Base-by-base conservation (phyloP, 2,329 filamentous ascomycete genomes). In the Zymoseptoria brevis region DNA sequence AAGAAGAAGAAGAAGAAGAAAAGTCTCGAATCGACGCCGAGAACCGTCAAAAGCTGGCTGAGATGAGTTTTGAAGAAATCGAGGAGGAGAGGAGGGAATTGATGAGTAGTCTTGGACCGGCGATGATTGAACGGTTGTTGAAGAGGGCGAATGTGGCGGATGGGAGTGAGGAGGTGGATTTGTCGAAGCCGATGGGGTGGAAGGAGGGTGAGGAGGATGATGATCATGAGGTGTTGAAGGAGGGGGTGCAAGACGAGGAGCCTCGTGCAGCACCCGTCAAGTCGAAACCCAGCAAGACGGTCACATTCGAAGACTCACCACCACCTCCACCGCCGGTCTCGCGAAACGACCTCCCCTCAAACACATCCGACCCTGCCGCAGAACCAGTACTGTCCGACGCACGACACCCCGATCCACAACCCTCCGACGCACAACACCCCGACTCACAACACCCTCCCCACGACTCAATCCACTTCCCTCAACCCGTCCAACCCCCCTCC, bases 11-110 rank as follows among this genome's bases (percentile, higher is more conserved):
- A 50, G 73, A 80, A 9, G 78, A 81, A 50, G 91, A 96, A 69
- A 85, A 83, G 68, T 77, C 77, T 62, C 79, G 81, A 4, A 97
- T 99, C 71, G 88, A 93, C 68, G 81, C 85, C 65, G 91, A 97
- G 72, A 99, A 97, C 69, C 83, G 77, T 51, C 81, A 85, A 59
- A 83, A 83, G 61, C 74, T 99, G 53, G 86, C 85, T 13, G 79
- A 80, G 24, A 96, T 99, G 94, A 88, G 88, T 1, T 77, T 84
- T 0, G 82, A 84, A 45, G 90, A 96, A 74, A 96, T 97, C 60
- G 85, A 88, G 62, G 80, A 87, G 66, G 91, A 94, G 61, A 84
- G 87, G 50, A 80, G 84, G 60, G 93, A 97, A 65, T 77, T 99
- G n/a, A 80, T 96, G 71, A 81, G 80, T n/a, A 84, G 83, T 7